Base-by-base conservation (phyloP, 148 eudicot species). In the Talinum fruticosum region DNA sequence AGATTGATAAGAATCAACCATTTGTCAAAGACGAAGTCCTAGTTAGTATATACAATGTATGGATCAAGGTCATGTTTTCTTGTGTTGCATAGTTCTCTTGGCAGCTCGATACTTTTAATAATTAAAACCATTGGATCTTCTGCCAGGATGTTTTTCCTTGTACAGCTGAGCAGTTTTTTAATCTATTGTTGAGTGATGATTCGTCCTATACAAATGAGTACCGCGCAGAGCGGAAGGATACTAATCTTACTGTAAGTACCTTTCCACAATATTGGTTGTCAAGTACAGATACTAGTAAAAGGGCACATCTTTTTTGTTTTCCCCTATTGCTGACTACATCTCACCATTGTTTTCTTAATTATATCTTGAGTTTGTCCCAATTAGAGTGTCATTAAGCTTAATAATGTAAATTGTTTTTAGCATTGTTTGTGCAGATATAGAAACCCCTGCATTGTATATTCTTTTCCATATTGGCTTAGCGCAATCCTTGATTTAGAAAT, bases 11-110 rank as follows among this genome's bases (percentile, higher is more conserved):
- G 75, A 84, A 53, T 76, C 96, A 91, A 78, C 90, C 99, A 15
- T 95, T 95, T 76, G 81, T 95, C 80, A 91, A 89, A 82, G 99
- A 91, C 54, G 97, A 95, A 83, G 94, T 84, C 72, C 81, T 95
- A 65, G 83, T 85, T 66, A 53, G 76, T 76, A 88, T 95, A 83
- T 83, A 88, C 81, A 87, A 86, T 82, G 98, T 93, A 91, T 64
- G 87, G 30, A 62, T 53, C 72, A 38, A 24, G 32, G 62, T 51
- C 38, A 26, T 71, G 6, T 71, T 16, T 44, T 23, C 30, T 34
- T 68, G 49, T 32, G 38, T 8, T 37, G 18, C 14, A 29, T 47
- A 19, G 23, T 8, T 35, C 26, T 77, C 33, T 62, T 62, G 4
- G 65, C 38, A 38, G 28, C 16, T 2, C 32, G 47, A 28, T 62